Conservation (phyloP, 2,329 filamentous ascomycete species). For the Pseudogymnoascus sp. region DNA sequence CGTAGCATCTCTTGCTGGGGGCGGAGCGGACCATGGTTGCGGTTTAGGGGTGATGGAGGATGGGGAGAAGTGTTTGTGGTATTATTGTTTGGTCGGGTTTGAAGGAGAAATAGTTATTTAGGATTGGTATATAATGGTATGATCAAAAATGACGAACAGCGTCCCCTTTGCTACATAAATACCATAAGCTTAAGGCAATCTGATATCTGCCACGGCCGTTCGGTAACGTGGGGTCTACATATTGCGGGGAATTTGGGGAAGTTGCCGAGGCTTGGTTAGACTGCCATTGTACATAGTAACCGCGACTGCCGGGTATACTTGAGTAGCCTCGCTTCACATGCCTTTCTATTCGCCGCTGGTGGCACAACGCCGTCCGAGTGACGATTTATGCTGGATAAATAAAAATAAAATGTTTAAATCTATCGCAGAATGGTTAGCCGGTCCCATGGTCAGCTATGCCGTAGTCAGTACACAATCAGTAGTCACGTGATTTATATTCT, state of each 20-base stretch:
- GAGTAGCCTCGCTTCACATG: neutral
- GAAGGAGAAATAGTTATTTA: neutral
- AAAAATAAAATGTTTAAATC: neutral
- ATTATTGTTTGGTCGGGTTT: neutral
- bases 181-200: neutral
- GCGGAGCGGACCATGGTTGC: neutral
- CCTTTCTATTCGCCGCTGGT: neutral
- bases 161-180: neutral
- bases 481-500: neutral
- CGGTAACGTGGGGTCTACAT: neutral
- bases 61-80: neutral
- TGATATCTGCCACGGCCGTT: conserved; percentile 1
- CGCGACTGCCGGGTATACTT: neutral
- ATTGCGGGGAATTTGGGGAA: conserved; percentile 4
- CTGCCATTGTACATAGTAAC: neutral
- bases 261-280: conserved; percentile 3
- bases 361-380: neutral
- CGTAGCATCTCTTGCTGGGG: conserved; percentile 51
- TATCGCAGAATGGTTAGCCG: neutral
- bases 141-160: neutral
- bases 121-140: conserved; percentile 1
- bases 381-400: neutral
- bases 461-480: neutral
- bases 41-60: neutral
- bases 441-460: neutral